These are phyloP conservation scores for Pseudodiploospora longispora DNA, from an alignment of 2,329 filamentous ascomycete species.

Conservation along the genomic window DNA sequence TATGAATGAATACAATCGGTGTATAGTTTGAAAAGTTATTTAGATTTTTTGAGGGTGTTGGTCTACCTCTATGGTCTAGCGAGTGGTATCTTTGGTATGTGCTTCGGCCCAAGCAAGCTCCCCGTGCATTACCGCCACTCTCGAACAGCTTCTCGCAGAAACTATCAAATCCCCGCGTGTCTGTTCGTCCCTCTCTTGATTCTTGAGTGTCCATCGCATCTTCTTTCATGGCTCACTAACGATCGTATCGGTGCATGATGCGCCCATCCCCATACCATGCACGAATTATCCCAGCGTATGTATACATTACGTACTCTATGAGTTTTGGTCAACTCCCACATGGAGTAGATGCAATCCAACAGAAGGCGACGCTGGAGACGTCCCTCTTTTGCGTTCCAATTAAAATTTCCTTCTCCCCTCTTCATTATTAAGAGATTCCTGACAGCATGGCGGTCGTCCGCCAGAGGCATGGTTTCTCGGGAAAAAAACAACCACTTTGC, in stretches of 20 bases:
- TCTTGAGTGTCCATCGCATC: conserved; percentile 12
- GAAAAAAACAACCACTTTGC: conserved; percentile 25
- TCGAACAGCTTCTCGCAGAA: neutral
- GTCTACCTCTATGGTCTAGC: conserved; percentile 24
- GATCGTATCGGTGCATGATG: conserved; percentile 25
- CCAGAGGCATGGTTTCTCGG: conserved; percentile 17
- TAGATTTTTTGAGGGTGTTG: neutral
- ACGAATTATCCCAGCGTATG: conserved; percentile 28
- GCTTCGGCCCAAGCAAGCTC: conserved; percentile 10
- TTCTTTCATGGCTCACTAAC: conserved; percentile 21
- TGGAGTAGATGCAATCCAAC: conserved; percentile 22
- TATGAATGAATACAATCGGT: too few species aligned
- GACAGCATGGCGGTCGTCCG: conserved; percentile 19
- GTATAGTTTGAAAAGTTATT: too few species aligned
- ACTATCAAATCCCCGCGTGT: neutral
- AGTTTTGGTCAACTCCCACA: conserved; percentile 16
- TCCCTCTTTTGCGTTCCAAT: conserved; percentile 5
- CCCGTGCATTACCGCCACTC: conserved; percentile 2
- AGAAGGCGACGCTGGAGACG: conserved; percentile 8
- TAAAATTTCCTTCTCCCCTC: conserved; percentile 13
- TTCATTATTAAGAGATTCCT: conserved; percentile 15
- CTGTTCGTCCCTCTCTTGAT: neutral
- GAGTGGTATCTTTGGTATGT: conserved; percentile 31
- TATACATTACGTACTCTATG: conserved; percentile 35
- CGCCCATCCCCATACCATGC: conserved; percentile 19